These are phyloP conservation scores for Bimuria novae-zelandiae DNA, from an alignment of 2,329 filamentous ascomycete species.

Conservation along the genomic window DNA sequence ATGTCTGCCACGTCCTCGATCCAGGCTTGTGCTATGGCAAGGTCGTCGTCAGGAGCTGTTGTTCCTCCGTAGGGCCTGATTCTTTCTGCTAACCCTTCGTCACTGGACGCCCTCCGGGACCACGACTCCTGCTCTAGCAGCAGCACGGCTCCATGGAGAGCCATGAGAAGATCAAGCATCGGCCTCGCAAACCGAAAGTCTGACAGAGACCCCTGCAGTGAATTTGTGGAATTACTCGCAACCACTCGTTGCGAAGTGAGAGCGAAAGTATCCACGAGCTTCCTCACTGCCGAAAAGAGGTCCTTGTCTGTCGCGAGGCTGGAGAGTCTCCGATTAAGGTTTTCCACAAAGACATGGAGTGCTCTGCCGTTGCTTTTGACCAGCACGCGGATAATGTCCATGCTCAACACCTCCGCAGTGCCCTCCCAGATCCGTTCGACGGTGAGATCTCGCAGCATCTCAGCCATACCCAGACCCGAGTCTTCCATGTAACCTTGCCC, in stretches of 20 bases:
- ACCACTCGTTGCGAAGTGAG: neutral
- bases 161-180: neutral
- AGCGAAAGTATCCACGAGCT: neutral
- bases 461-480: neutral
- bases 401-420: neutral
- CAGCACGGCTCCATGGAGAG: neutral
- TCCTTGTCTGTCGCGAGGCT: neutral
- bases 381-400: neutral
- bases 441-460: neutral
- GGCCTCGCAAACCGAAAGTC: neutral
- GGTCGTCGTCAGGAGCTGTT: neutral
- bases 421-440: neutral
- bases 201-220: neutral
- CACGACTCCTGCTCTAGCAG: neutral
- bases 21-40: neutral
- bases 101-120: neutral
- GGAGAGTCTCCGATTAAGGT: neutral
- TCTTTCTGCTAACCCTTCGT: neutral
- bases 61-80: neutral
- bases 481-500: neutral
- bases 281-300: neutral
- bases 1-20: neutral
- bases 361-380: neutral
- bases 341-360: neutral
- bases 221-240: neutral